Percentiles rank a stretch among this genome's conserved stretches.
phyloP scores from a whole-genome alignment of 1,139 yeast genomes.

The Diutina mesorugosa region DNA sequence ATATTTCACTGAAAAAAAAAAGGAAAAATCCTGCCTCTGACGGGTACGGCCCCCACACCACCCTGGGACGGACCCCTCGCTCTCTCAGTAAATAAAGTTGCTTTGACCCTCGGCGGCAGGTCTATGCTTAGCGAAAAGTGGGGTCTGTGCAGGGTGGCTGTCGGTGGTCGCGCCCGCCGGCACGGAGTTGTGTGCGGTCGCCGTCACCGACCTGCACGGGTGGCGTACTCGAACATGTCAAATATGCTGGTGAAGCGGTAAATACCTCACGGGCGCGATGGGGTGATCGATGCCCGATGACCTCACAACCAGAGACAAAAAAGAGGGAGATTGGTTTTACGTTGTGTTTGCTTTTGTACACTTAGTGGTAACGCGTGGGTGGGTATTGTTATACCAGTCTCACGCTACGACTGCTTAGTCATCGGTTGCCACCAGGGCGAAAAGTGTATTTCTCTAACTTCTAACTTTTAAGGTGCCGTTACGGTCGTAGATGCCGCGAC shows the following conservation, averaged over 20 bases:
- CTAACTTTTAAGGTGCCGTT: conserved; percentile 4
- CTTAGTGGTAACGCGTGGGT: no score
- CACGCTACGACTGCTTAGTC: no score
- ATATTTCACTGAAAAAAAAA: no score
- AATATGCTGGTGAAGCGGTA: background rate
- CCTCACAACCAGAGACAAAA: background rate
- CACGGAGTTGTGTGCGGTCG: background rate
- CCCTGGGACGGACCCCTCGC: no score
- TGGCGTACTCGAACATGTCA: background rate
- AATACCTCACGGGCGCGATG: background rate
- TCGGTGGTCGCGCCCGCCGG: background rate
- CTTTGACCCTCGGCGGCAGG: no score
- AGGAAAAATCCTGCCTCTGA: background rate
- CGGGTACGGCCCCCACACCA: no score
- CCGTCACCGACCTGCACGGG: background rate
- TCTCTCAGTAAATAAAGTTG: no score
- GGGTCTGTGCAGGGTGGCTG: no score
- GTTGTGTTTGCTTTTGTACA: no score
- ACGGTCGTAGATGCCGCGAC: conserved; percentile 6
- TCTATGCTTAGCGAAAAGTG: no score
- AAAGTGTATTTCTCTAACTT: background rate
- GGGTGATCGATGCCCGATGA: background rate
- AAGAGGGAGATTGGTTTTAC: no score
- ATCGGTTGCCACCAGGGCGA: background rate
- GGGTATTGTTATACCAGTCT: no score